phyloP scores from a whole-genome alignment of 75 land plant species.

The Adiantum capillusveneris region DNA sequence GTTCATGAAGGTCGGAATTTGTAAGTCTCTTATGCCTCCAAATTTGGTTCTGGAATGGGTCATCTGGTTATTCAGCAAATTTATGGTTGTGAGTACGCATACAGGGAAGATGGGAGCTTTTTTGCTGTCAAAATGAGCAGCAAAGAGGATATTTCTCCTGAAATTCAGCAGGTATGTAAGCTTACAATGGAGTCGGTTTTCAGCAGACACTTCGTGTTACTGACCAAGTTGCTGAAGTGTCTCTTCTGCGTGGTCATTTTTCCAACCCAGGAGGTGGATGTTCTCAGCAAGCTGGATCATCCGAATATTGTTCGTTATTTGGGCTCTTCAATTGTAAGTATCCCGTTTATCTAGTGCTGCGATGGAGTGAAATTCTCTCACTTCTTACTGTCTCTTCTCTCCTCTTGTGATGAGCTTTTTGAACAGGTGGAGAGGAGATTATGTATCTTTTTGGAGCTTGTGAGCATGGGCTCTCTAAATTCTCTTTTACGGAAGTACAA shows the following conservation, averaged over 20 bases:
- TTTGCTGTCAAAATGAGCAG: constrained; percentile 45
- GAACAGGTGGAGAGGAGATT: constrained; percentile 30
- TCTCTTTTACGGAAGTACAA: constrained; percentile 24
- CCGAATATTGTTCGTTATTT: constrained; percentile 46
- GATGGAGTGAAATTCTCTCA: too few relatives aligned
- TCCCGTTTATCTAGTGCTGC: not conserved
- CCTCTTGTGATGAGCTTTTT: not conserved
- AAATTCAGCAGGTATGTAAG: constrained; percentile 36
- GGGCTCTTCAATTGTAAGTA: constrained; percentile 30
- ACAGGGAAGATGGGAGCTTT: constrained; percentile 57
- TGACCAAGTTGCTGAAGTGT: too few relatives aligned
- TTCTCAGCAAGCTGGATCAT: constrained; percentile 39
- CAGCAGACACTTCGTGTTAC: too few relatives aligned
- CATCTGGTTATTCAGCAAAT: not conserved
- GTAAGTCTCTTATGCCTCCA: constrained; percentile 10
- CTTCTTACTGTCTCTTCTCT: too few relatives aligned
- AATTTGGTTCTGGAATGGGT: not conserved
- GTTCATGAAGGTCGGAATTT: constrained; percentile 27
- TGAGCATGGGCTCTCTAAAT: constrained; percentile 39
- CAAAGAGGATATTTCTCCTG: constrained; percentile 21
- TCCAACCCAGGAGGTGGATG: constrained; percentile 30
- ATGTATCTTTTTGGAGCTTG: constrained; percentile 45
- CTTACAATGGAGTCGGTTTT: not conserved
- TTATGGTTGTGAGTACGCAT: not conserved
- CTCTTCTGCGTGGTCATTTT: not conserved